Base-by-base conservation (phyloP, 306 rosid species). In the Erythrophleum fordii region DNA sequence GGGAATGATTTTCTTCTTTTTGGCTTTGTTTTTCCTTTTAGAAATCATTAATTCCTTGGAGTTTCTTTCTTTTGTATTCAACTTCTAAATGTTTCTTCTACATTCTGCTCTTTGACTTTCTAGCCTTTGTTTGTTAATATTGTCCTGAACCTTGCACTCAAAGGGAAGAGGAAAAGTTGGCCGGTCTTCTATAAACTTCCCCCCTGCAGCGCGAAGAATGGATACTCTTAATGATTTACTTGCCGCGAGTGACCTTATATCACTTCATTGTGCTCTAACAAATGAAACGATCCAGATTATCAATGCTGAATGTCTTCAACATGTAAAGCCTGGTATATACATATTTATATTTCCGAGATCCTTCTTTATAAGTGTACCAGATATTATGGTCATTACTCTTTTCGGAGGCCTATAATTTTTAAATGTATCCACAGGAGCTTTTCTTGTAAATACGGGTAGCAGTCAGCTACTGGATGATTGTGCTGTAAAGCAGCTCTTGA, bases 401-500 rank as follows among this genome's bases (percentile, higher is more conserved):
- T 11, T 80, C n/a, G 72, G 76, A 70, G 25, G 29, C 44, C n/a
- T 81, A 80, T 75, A 61, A 59, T 34, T 28, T 46, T 65, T 74
- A 65, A 61, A 56, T 86, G 25, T 79, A 72, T 56, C 0, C n/a
- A 78, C 82, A 96, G 99, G 99, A 68, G 97, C 94, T 35, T 96
- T 96, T 88, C 88, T 96, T 87, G 98, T 96, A 53, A 96, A 96
- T 77, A 93, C 99, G 16, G 97, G 98, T 31, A 93, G 97, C 84
- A 92, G 91, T 86, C 99, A 96, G 82, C 88, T 96, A 72, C 85
- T 96, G 88, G 99, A 96, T 85, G 99, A 96, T 81, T 96, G 99
- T 92, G 95, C 89, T 70, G 97, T 96, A 77, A 96, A 96, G 89
- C 98, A 96, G 87, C 97, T 96, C 68, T 79, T 96, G 83, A 96